Evolutionary conservation across 371 early-diverging fungal genomes (phyloP).

Genomic region (Mucor lusitanicus): DNA sequence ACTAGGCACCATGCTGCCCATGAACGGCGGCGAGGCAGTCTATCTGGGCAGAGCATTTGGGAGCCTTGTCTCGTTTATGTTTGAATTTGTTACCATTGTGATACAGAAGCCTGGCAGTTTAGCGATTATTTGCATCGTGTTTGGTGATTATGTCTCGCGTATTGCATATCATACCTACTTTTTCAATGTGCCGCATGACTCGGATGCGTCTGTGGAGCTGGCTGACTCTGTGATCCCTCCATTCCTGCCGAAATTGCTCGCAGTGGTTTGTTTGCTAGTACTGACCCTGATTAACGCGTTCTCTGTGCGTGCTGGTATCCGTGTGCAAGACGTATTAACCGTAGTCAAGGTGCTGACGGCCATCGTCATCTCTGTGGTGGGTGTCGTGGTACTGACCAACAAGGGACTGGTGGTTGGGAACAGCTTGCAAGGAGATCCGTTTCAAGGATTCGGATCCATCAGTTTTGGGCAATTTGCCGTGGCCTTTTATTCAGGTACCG

Average conservation of each 20-base stretch:
- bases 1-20: constrained; percentile 86
- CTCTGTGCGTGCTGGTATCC: constrained; percentile 71
- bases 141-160: constrained; percentile 76
- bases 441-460: constrained; percentile 58
- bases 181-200: constrained; percentile 47
- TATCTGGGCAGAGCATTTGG: constrained; percentile 83
- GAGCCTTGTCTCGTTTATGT: constrained; percentile 78
- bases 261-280: constrained; percentile 60
- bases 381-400: constrained; percentile 66
- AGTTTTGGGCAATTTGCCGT: constrained; percentile 72
- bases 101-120: constrained; percentile 73
- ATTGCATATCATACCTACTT: constrained; percentile 63
- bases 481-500: constrained; percentile 72
- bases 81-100: constrained; percentile 72
- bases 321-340: constrained; percentile 82
- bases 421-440: constrained; percentile 64
- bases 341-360: constrained; percentile 80
- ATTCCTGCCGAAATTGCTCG: constrained; percentile 74
- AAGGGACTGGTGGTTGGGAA: constrained; percentile 57
- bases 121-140: constrained; percentile 78
- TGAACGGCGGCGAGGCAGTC: constrained; percentile 85
- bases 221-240: constrained; percentile 51
- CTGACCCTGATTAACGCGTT: constrained; percentile 75
- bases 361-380: constrained; percentile 74
- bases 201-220: constrained; percentile 45